Percentiles rank a stretch among this genome's conserved stretches.
Evolutionary conservation across 208 protist species (phyloP).

Genomic region (Leishmania mexicana): DNA sequence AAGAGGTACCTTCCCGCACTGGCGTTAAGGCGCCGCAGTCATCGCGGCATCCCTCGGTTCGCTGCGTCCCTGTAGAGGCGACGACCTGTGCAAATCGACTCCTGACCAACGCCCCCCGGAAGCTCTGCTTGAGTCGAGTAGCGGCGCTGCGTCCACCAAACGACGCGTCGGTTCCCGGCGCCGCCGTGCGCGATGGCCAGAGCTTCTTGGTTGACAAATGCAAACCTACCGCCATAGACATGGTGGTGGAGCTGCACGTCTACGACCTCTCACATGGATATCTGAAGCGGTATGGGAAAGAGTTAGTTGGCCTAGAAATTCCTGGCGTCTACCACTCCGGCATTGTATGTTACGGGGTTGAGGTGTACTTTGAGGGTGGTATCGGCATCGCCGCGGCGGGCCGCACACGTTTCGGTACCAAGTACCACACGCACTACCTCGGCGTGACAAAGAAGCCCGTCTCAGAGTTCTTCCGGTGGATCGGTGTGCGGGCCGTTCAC

Average conservation of each 20-base stretch:
- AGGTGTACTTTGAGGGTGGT: conserved; percentile 95
- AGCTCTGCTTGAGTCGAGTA: background rate
- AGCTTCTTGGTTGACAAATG: conserved; percentile 39
- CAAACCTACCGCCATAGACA: background rate
- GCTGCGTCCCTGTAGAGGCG: conserved; percentile 17
- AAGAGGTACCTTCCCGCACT: background rate
- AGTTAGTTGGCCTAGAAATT: conserved; percentile 69
- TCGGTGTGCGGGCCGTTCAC: conserved; percentile 29
- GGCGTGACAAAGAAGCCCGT: conserved; percentile 52
- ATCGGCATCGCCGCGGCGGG: conserved; percentile 57
- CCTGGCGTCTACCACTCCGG: conserved; percentile 92
- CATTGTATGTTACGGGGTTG: conserved; percentile 91
- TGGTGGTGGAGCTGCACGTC: conserved; percentile 68
- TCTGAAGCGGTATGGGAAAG: conserved; percentile 53
- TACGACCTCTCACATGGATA: conserved; percentile 92
- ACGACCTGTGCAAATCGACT: background rate
- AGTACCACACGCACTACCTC: conserved; percentile 54
- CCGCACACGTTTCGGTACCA: conserved; percentile 83
- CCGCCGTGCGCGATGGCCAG: conserved; percentile 35
- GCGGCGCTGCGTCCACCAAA: conserved; percentile 30
- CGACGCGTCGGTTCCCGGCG: conserved; percentile 15
- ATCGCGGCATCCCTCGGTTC: conserved; percentile 15
- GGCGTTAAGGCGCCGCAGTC: background rate
- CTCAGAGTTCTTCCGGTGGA: conserved; percentile 66
- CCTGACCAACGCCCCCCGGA: background rate